Base-by-base conservation (phyloP, 2,329 filamentous ascomycete genomes). In the Trichothecium roseum region DNA sequence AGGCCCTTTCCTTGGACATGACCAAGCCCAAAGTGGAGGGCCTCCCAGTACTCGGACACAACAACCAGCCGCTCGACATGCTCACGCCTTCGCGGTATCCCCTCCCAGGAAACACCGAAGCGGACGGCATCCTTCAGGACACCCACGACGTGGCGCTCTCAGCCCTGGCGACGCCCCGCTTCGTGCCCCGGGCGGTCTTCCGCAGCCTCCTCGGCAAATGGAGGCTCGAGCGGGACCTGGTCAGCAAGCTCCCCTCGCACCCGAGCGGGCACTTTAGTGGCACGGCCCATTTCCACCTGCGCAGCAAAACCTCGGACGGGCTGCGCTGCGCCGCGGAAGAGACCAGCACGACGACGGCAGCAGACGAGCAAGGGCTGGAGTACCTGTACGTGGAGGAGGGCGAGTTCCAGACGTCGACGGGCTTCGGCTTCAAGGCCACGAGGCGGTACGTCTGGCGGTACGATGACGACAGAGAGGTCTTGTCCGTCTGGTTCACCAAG, bases 401-500 rank as follows among this genome's bases (percentile, higher is more conserved):
- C 4, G 69, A 70, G 4, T 81, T 85, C 49, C 69, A 57, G 17
- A 74, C 76, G 4, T 59, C 67, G 2, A 64, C 62, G 18, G 72
- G 72, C 0, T 57, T 75, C 32, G 58, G 60, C 1, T 80, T 84
- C 54, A 65, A 62, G 13, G 78, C 78, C 0, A 75, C 66, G 9
- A 63, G 78, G 16, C 70, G 81, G 9, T 88, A 88, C 47, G 66
- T 84, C 2, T 87, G 82, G 64, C 72, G 82, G 0, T 87, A 86
- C 47, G 63, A 74, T 30, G 76, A 80, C 42, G 46, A 38, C 8
- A 59, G 49, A 2, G 81, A 86, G 46, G 55, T 53, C 18, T 59
- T 88, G 16, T 81, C 74, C 40, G 76, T 82, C 1, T 88, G 82
- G 82, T 87, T 87, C 45, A 75, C 75, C 28, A 75, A 77, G 42